Percentiles rank a stretch among this genome's conserved stretches.
Conservation (phyloP, 1,284 basidiomycete species). For the Microbotryum silenes-acaulis region DNA sequence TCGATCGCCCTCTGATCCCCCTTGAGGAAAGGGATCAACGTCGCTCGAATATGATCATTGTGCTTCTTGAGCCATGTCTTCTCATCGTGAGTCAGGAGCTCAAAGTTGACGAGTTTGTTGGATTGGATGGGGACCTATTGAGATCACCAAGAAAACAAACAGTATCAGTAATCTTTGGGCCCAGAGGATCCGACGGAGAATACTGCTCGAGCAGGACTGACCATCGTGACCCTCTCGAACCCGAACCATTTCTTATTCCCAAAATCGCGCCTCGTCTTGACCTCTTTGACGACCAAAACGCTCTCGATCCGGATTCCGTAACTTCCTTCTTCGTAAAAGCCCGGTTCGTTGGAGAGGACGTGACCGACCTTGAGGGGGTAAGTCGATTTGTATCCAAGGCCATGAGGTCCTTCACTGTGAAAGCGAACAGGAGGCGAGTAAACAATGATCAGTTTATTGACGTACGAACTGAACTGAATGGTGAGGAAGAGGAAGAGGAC, state of each 20-base stretch:
- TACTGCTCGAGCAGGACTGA: slow-evolving; percentile 23
- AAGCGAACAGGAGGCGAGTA: too few relatives aligned
- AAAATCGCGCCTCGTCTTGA: slow-evolving; percentile 12
- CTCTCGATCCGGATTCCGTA: slow-evolving; percentile 93
- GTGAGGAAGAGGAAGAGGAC: too few relatives aligned
- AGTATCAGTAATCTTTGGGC: neutral
- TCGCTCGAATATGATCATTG: slow-evolving; percentile 36
- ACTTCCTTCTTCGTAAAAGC: slow-evolving; percentile 81
- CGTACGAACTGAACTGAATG: too few relatives aligned
- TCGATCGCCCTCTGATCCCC: slow-evolving; percentile 18
- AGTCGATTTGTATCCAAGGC: slow-evolving; percentile 54
- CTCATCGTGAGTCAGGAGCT: slow-evolving; percentile 36
- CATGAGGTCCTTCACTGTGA: slow-evolving; percentile 69
- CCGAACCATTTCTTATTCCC: slow-evolving; percentile 37
- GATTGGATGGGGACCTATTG: slow-evolving; percentile 32
- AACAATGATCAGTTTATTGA: too few relatives aligned
- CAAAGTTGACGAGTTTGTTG: slow-evolving; percentile 36
- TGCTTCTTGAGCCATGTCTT: slow-evolving; percentile 39
- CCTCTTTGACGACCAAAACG: slow-evolving; percentile 51
- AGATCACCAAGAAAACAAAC: neutral
- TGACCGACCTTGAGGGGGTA: slow-evolving; percentile 68
- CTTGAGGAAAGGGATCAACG: slow-evolving; percentile 36
- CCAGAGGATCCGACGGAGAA: neutral
- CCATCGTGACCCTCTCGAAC: slow-evolving; percentile 42
- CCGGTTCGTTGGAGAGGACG: slow-evolving; percentile 89